Percentiles rank a stretch among this genome's conserved stretches.
Conservation (phyloP, 1,284 basidiomycete genomes). For the Tilletia walkeri region DNA sequence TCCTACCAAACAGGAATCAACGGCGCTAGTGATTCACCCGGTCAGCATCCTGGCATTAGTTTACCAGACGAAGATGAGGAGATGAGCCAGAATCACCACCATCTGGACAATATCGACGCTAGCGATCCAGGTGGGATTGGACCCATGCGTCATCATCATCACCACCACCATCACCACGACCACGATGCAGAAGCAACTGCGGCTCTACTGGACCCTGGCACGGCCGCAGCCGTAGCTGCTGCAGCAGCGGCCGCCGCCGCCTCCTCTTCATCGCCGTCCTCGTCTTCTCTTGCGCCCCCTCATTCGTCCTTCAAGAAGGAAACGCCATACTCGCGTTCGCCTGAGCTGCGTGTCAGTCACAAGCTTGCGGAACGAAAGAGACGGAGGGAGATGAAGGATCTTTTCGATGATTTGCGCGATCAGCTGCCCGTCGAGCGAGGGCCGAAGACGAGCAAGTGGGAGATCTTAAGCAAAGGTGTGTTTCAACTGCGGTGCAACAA, state of each 20-base stretch:
- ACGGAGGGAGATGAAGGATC: slow-evolving; percentile 54
- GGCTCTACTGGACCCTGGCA: not conserved
- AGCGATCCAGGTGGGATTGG: no score
- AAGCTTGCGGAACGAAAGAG: slow-evolving; percentile 54
- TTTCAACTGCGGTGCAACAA: not conserved
- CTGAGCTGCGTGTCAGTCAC: slow-evolving; percentile 52
- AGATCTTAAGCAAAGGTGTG: slow-evolving; percentile 39
- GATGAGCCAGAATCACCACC: no score
- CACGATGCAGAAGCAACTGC: not conserved
- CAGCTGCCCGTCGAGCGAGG: slow-evolving; percentile 49
- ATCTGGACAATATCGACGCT: no score
- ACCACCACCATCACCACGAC: slow-evolving; percentile 10
- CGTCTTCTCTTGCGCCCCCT: not conserved
- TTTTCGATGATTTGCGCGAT: slow-evolving; percentile 53
- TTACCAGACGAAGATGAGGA: no score
- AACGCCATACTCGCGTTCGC: slow-evolving; percentile 50
- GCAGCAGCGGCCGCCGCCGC: slow-evolving; percentile 2
- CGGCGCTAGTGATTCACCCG: no score
- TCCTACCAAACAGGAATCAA: no score
- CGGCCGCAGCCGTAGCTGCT: slow-evolving; percentile 2
- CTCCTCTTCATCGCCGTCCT: not conserved
- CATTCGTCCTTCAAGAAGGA: slow-evolving; percentile 32
- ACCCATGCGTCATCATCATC: not conserved
- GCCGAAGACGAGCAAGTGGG: slow-evolving; percentile 53
- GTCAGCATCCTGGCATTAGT: no score